A percentile compares a stretch with the other conserved stretches of the same genome.
Evolutionary conservation across 1,139 yeast genomes (phyloP).

Genomic region (Debaryomyces psychrophilus): DNA sequence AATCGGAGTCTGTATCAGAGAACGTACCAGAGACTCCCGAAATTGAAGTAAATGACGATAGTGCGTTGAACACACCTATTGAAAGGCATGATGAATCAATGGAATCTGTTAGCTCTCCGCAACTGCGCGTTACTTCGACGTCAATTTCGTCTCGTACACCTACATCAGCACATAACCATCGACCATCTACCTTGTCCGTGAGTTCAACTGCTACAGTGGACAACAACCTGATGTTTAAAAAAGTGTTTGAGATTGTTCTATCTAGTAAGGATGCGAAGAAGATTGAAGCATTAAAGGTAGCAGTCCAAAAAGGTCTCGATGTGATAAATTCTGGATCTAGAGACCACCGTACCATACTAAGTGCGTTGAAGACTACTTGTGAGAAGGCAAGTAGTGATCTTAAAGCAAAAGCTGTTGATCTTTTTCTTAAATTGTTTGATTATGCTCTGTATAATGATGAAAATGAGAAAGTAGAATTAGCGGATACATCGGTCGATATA

Average conservation of each 20-base stretch:
- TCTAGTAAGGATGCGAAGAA: slow-evolving; percentile 46
- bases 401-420: slow-evolving; percentile 45
- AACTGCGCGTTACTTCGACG: slow-evolving; percentile 7
- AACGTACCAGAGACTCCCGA: slow-evolving; percentile 3
- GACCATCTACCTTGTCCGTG: slow-evolving; percentile 26
- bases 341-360: slow-evolving; percentile 42
- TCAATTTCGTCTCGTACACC: slow-evolving; percentile 8
- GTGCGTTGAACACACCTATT: not conserved
- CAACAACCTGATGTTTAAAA: slow-evolving; percentile 42
- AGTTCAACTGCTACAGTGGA: slow-evolving; percentile 36
- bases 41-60: slow-evolving; percentile 8
- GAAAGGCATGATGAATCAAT: slow-evolving; percentile 1
- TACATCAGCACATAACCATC: slow-evolving; percentile 18
- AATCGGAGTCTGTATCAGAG: not conserved
- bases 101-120: slow-evolving; percentile 4
- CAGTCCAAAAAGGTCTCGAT: slow-evolving; percentile 42
- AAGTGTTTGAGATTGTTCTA: slow-evolving; percentile 40
- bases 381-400: slow-evolving; percentile 36
- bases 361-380: slow-evolving; percentile 45
- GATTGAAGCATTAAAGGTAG: slow-evolving; percentile 33
- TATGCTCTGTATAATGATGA: slow-evolving; percentile 44
- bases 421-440: slow-evolving; percentile 50
- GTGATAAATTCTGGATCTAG: slow-evolving; percentile 33
- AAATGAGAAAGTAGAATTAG: slow-evolving; percentile 53
- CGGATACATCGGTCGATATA: slow-evolving; percentile 85